Base-by-base conservation (phyloP, 202 grass and related monocot species). In the Setaria italica region DNA sequence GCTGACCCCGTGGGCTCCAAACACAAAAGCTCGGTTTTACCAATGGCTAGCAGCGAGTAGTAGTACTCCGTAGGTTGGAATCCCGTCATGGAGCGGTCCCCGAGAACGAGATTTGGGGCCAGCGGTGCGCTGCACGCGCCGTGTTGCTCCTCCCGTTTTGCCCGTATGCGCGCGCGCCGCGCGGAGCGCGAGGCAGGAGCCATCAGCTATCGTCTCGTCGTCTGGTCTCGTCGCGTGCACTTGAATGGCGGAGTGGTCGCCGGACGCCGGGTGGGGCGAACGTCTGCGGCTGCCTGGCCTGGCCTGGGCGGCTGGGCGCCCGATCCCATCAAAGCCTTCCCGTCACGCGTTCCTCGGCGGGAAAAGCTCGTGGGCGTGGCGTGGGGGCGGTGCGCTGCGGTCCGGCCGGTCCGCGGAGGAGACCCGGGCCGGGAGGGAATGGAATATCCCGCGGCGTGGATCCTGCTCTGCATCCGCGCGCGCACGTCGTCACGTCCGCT, bases 281-380 rank as follows among this genome's bases (percentile, higher is more conserved):
- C 37, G 37, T 4, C 39, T 41, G 39, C 39, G 39, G 39, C 39
- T 6, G 39, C 34, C 34, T 35, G 34, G 34, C 34, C 34, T 35
- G 34, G 34, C 39, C 39, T 41, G 39, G 39, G 39, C 39, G 34
- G 5, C 39, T 41, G 39, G 39, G 39, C 39, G 39, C 11, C 11
- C 47, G 43, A 46, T 85, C 78, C 64, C 83, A 82, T 89, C 88
- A 69, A 43, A 42, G 4, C 82, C 46, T 90, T 84, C 80, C 67
- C 68, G 59, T 87, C 89, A 87, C 85, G 85, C 85, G 30, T 90
- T 90, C 89, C 81, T 81, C 89, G 85, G 76, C 85, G 85, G 76
- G 76, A 84, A 90, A 80, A 15, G 53, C 85, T 84, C 85, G 72
- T 55, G 58, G 58, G 45, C 45, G 57, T 19, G 16, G 17, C 1